Percentiles rank a stretch among this genome's conserved stretches.
These are phyloP conservation scores for Vicia villosa DNA, from an alignment of 306 rosid species.

Conservation along the genomic window DNA sequence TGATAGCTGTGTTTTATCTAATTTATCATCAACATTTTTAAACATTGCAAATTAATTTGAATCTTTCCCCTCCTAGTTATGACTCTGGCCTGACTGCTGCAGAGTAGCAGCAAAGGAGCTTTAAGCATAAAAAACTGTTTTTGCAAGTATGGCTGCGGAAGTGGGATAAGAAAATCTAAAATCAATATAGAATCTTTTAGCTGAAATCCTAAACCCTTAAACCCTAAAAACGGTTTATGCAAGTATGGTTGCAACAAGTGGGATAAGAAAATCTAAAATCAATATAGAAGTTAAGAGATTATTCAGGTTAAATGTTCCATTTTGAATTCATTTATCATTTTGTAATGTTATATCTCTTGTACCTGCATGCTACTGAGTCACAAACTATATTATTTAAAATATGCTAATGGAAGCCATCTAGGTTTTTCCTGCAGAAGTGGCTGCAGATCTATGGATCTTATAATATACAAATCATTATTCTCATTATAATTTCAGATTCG, in stretches of 20 bases:
- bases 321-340: slow-evolving; percentile 18
- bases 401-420: slow-evolving; percentile 18
- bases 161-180: slow-evolving; percentile 17
- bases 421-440: slow-evolving; percentile 28
- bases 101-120: background rate
- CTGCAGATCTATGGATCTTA: slow-evolving; percentile 34
- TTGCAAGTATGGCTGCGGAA: background rate
- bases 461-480: slow-evolving; percentile 30
- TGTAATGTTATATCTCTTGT: slow-evolving; percentile 25
- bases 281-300: slow-evolving; percentile 10
- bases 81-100: slow-evolving; percentile 7
- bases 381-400: slow-evolving; percentile 7
- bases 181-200: slow-evolving; percentile 7
- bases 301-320: slow-evolving; percentile 12
- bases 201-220: slow-evolving; percentile 19
- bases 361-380: slow-evolving; percentile 8
- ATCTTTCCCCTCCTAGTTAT: slow-evolving; percentile 1
- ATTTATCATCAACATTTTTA: slow-evolving; percentile 7
- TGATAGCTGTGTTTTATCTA: slow-evolving; percentile 12
- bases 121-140: background rate
- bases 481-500: slow-evolving; percentile 69
- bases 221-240: no score
- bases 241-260: no score
- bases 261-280: no score
- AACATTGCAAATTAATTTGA: no score